Conservation (phyloP, 148 eudicot species). For the Amaranthus palmeri region DNA sequence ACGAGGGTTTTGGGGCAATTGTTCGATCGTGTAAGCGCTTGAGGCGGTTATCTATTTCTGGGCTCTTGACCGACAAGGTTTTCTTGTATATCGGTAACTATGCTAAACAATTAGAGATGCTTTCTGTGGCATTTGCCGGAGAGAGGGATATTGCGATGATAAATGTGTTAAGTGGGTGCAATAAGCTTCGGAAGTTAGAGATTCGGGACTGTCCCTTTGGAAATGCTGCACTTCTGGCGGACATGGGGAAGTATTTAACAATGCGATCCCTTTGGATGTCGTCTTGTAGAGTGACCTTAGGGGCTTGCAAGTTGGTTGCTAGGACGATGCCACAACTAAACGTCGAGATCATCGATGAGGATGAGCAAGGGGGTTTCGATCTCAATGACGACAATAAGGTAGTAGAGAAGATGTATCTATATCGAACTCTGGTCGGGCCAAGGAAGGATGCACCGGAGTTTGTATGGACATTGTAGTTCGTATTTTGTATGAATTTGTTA, state of each 20-base stretch:
- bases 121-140: slow-evolving; percentile 82
- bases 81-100: slow-evolving; percentile 83
- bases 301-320: slow-evolving; percentile 68
- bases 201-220: slow-evolving; percentile 77
- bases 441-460: slow-evolving; percentile 65
- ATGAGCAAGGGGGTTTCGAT: slow-evolving; percentile 27
- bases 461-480: slow-evolving; percentile 55
- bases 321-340: slow-evolving; percentile 67
- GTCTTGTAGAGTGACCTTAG: slow-evolving; percentile 69
- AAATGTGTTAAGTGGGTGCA: slow-evolving; percentile 79
- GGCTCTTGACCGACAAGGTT: slow-evolving; percentile 67
- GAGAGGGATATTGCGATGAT: slow-evolving; percentile 74
- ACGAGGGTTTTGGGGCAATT: slow-evolving; percentile 84
- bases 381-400: slow-evolving; percentile 41
- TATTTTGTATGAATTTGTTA: neutral
- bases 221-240: slow-evolving; percentile 59
- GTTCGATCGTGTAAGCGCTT: slow-evolving; percentile 69
- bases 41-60: slow-evolving; percentile 64
- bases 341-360: slow-evolving; percentile 78
- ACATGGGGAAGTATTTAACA: slow-evolving; percentile 80
- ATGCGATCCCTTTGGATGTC: slow-evolving; percentile 99
- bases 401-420: slow-evolving; percentile 72
- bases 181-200: slow-evolving; percentile 70
- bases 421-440: slow-evolving; percentile 68
- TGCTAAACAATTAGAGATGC: slow-evolving; percentile 86